Conservation (phyloP, 352 stramenopile genomes). For the Globisporangium barbulae region DNA sequence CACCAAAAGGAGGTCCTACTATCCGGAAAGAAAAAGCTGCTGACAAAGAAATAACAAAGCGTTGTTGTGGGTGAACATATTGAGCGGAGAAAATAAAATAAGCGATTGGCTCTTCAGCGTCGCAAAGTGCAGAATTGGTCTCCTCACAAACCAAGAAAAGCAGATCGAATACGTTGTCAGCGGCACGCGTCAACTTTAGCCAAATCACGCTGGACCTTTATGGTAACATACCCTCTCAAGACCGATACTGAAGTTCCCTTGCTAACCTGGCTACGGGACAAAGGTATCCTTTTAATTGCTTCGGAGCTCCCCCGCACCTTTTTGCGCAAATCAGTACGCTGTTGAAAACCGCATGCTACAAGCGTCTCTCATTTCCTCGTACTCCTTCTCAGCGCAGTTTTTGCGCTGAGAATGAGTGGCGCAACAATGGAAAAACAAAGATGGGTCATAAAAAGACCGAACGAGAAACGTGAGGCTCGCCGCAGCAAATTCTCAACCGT, state of each 20-base stretch:
- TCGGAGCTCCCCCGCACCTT: background rate
- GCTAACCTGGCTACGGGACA: background rate
- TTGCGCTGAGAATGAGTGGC: conserved; percentile 12
- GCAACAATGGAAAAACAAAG: conserved; percentile 11
- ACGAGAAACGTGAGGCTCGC: conserved; percentile 11
- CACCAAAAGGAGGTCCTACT: conserved; percentile 5
- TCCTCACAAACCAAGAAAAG: background rate
- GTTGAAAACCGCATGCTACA: background rate
- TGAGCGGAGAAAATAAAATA: no score
- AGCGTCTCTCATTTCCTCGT: background rate
- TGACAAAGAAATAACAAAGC: background rate
- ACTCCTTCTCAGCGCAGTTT: background rate
- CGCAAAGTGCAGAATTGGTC: no score
- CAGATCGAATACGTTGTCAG: background rate
- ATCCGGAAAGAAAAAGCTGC: background rate
- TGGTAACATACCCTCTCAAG: background rate
- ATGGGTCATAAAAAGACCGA: conserved; percentile 3
- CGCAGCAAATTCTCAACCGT: conserved; percentile 14
- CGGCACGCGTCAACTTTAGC: background rate
- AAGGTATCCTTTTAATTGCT: conserved; percentile 6
- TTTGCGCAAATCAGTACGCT: background rate
- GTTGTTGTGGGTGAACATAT: no score
- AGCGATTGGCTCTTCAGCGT: no score
- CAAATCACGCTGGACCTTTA: background rate
- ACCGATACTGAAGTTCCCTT: background rate